phyloP scores from a whole-genome alignment of 371 early-diverging fungal genomes.

The Haplosporangium sp. region DNA sequence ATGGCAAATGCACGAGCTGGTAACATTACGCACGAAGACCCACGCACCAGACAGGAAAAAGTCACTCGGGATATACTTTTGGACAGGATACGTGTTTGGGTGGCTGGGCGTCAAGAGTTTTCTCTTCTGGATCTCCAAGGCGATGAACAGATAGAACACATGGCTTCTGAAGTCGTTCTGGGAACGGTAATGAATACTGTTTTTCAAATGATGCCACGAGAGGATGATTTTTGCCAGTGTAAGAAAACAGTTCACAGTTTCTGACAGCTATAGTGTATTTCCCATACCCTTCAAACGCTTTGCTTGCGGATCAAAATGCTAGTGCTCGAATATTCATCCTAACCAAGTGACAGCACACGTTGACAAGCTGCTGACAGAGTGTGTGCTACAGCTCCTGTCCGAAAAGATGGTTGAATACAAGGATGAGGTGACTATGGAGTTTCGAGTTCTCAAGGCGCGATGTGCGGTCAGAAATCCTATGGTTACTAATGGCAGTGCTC shows the following conservation, averaged over 20 bases:
- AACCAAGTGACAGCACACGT: background rate
- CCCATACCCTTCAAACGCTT: too few species aligned
- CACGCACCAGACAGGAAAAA: too few species aligned
- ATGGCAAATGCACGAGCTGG: too few species aligned
- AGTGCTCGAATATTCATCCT: background rate
- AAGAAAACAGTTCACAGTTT: too few species aligned
- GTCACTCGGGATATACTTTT: conserved; percentile 7
- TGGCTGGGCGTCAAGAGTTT: conserved; percentile 13
- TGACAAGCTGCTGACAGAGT: background rate
- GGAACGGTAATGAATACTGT: conserved; percentile 5
- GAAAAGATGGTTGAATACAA: conserved; percentile 14
- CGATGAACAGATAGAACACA: conserved; percentile 9
- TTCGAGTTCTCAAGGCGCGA: conserved; percentile 7
- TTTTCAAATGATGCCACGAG: too few species aligned
- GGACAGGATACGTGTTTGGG: conserved; percentile 17
- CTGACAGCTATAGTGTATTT: too few species aligned
- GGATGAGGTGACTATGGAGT: conserved; percentile 3
- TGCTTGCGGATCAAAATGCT: conserved; percentile 12
- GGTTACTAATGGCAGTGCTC: too few species aligned
- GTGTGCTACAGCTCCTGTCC: conserved; percentile 5
- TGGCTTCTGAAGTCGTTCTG: conserved; percentile 1
- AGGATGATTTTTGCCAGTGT: too few species aligned
- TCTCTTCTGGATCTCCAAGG: conserved; percentile 13
- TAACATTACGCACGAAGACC: too few species aligned
- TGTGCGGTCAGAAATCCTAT: too few species aligned